A percentile compares a stretch with the other conserved stretches of the same genome.
These are phyloP conservation scores for Leccinellum albellum DNA, from an alignment of 768 basidiomycete species.

Conservation along the genomic window DNA sequence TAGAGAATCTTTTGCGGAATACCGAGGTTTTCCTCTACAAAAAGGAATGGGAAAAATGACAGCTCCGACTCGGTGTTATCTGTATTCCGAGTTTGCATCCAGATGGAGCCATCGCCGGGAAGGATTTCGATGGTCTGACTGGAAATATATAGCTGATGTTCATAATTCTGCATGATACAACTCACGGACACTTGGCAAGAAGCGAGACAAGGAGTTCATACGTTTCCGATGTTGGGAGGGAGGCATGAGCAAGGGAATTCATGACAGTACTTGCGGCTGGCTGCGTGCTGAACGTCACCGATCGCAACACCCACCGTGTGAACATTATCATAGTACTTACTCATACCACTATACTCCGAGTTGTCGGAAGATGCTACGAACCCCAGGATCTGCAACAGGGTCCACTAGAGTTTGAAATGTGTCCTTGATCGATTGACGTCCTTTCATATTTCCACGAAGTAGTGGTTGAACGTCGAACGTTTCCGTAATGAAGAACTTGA, in stretches of 20 bases:
- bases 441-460: not conserved
- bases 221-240: not conserved
- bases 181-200: constrained; percentile 26
- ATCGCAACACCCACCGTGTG: too few relatives aligned
- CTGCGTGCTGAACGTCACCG: not conserved
- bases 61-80: constrained; percentile 12
- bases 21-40: constrained; percentile 58
- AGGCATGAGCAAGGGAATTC: not conserved
- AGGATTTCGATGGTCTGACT: constrained; percentile 55
- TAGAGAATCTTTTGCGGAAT: constrained; percentile 58
- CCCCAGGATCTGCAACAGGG: not conserved
- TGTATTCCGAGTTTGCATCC: constrained; percentile 28
- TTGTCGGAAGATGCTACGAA: not conserved
- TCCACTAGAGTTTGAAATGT: not conserved
- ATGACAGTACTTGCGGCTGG: not conserved
- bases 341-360: not conserved
- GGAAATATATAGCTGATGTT: not conserved
- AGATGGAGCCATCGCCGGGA: constrained; percentile 52
- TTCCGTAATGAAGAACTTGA: not conserved
- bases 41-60: constrained; percentile 47
- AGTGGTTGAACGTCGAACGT: not conserved
- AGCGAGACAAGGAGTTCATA: constrained; percentile 25
- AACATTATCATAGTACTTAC: not conserved
- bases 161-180: not conserved
- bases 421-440: not conserved